Percentiles rank a stretch among this genome's conserved stretches.
Evolutionary conservation across 164 flowering plant species (phyloP).

Genomic region (Warburgia ugandensis): DNA sequence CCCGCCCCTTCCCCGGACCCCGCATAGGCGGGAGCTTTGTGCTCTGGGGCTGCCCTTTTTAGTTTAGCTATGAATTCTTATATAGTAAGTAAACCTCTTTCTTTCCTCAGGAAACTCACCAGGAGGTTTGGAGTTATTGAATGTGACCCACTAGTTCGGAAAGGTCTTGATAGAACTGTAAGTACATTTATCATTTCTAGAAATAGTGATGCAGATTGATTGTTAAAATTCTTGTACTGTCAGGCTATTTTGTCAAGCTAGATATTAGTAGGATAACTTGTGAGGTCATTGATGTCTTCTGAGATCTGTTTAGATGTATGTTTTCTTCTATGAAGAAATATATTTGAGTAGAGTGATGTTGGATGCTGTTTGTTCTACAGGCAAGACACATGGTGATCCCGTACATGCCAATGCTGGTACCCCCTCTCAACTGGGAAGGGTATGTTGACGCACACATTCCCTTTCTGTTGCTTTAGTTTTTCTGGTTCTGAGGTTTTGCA

Average conservation of each 20-base stretch:
- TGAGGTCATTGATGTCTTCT: too few species aligned
- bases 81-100: too few species aligned
- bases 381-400: slow-evolving; percentile 70
- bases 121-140: slow-evolving; percentile 56
- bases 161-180: slow-evolving; percentile 52
- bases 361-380: slow-evolving; percentile 23
- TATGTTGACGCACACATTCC: slow-evolving; percentile 15
- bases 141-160: slow-evolving; percentile 45
- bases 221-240: too few species aligned
- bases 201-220: neutral
- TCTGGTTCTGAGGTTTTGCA: neutral
- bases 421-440: slow-evolving; percentile 56
- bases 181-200: slow-evolving; percentile 15
- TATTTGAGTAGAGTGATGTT: too few species aligned
- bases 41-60: too few species aligned
- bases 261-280: too few species aligned
- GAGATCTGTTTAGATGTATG: too few species aligned
- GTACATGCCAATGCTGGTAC: slow-evolving; percentile 68
- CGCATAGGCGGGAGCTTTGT: too few species aligned
- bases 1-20: too few species aligned
- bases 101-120: slow-evolving; percentile 35
- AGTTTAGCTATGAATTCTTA: too few species aligned
- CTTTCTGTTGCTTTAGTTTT: neutral
- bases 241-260: too few species aligned
- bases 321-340: too few species aligned